A percentile compares a stretch with the other conserved stretches of the same genome.
Conservation (phyloP, 2,329 filamentous ascomycete species). For the Penicillium capsulatum region DNA sequence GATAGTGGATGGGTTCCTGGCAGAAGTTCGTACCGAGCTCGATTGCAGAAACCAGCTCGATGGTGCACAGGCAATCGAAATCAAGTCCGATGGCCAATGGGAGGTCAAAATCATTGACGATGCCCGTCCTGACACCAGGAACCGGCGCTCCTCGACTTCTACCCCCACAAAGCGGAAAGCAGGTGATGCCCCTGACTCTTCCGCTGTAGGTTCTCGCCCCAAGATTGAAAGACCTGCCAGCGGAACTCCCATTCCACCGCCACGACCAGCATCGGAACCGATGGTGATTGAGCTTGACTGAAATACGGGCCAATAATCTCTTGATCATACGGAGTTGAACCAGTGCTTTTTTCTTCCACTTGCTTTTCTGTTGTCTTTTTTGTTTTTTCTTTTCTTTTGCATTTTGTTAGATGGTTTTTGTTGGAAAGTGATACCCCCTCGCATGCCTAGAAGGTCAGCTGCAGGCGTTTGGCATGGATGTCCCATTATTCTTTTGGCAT, state of each 20-base stretch:
- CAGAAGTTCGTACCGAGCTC: slow-evolving; percentile 57
- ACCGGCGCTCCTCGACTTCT: not conserved
- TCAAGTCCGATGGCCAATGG: slow-evolving; percentile 65
- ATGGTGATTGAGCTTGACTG: slow-evolving; percentile 22
- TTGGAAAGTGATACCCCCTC: slow-evolving; percentile 12
- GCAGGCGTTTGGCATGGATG: not conserved
- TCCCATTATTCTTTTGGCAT: not conserved
- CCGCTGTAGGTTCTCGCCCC: not conserved
- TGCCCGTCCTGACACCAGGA: not conserved
- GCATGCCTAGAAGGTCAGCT: not conserved
- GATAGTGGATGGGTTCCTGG: slow-evolving; percentile 69
- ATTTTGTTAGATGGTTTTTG: slow-evolving; percentile 1
- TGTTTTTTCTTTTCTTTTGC: slow-evolving; percentile 1
- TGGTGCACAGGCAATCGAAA: slow-evolving; percentile 57
- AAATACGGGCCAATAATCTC: not conserved
- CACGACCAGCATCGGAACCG: too few relatives aligned
- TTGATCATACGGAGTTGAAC: too few relatives aligned
- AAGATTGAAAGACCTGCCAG: not conserved
- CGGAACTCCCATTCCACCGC: not conserved
- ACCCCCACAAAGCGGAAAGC: slow-evolving; percentile 13
- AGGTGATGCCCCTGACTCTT: not conserved
- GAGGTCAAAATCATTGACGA: slow-evolving; percentile 44
- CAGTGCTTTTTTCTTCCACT: not conserved
- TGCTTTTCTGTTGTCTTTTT: not conserved
- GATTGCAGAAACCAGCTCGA: slow-evolving; percentile 46